These are phyloP conservation scores for Corymbia citriodora DNA, from an alignment of 441 rosid species.

Conservation along the genomic window DNA sequence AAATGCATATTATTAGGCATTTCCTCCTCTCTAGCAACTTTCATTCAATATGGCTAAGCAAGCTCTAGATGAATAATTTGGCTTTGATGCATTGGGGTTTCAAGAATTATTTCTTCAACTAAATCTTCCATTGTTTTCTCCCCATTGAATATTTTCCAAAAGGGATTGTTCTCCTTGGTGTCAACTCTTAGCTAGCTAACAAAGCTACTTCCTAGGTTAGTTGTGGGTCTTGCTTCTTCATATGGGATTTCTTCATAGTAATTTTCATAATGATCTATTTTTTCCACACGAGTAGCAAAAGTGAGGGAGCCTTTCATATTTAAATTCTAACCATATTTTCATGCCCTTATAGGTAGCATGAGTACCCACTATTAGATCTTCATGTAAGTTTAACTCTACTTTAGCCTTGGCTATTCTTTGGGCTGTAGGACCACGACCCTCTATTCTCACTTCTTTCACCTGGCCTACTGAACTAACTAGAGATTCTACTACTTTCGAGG, in stretches of 20 bases:
- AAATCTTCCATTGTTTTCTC: too few relatives aligned
- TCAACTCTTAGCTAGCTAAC: accelerated
- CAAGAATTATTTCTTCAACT: too few relatives aligned
- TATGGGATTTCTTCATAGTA: background rate
- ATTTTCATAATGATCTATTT: background rate
- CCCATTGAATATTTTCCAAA: background rate
- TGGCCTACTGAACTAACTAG: background rate
- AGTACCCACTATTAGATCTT: background rate
- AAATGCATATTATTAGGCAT: background rate
- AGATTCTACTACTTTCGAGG: background rate
- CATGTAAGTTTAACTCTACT: background rate
- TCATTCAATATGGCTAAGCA: background rate
- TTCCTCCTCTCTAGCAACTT: background rate
- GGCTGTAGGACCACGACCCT: background rate
- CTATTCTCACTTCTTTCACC: background rate
- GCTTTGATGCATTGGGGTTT: background rate
- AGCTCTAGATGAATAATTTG: background rate
- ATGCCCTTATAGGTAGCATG: background rate
- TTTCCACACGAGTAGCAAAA: too few relatives aligned
- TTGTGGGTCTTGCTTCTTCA: background rate
- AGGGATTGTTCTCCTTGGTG: accelerated
- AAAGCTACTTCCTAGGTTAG: background rate
- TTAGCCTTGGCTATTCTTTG: background rate
- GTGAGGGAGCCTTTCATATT: background rate
- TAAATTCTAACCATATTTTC: background rate